Base-by-base conservation (phyloP, 371 early-diverging fungal species). In the Catenaria anguillulae region DNA sequence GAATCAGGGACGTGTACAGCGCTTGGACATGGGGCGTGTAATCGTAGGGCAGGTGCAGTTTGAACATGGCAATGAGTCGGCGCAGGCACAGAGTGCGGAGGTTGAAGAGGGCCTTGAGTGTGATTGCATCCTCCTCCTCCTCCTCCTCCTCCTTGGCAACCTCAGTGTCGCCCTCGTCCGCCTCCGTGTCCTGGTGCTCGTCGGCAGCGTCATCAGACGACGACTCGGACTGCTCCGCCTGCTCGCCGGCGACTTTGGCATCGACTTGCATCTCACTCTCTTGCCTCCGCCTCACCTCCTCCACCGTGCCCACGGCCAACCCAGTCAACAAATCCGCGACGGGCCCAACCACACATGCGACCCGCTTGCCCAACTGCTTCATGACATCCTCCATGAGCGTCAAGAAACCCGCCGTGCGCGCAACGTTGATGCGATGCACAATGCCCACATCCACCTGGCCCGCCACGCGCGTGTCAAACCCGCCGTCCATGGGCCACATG, bases 351-450 rank as follows among this genome's bases (percentile, higher is more conserved):
- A 84, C 80, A 0, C 90, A 90, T 19, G 73, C 64, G 26, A 89
- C 65, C 40, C 81, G 77, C 21, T 81, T 70, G 17, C 87, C 85
- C 34, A 96, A 71, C 70, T 89, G 87, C 69, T 84, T 86, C 60
- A 95, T 67, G 40, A 88, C 69, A 66, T 93, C 96, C 54, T 86
- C 81, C 60, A 89, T 62, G 40, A 89, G 70, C 48, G 79, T 78
- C 63, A 95, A 70, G 68, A 88, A 86, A 69, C 92, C 92, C 24
- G 83, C 60, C 66, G 89, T 88, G 63, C 85, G 82, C 68, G 83
- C 83, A 60, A 80, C 68, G 31, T 73, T 65, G 12, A 81, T 73
- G 45, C 82, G 69, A 8, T 67, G 37, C 23, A 68, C 63, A 35
- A 71, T 60, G 29, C 12, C 26, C 29, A 29, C 10, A 33, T 69